Base-by-base conservation (phyloP, 176 grass and related monocot species). In the Carex kokanica region DNA sequence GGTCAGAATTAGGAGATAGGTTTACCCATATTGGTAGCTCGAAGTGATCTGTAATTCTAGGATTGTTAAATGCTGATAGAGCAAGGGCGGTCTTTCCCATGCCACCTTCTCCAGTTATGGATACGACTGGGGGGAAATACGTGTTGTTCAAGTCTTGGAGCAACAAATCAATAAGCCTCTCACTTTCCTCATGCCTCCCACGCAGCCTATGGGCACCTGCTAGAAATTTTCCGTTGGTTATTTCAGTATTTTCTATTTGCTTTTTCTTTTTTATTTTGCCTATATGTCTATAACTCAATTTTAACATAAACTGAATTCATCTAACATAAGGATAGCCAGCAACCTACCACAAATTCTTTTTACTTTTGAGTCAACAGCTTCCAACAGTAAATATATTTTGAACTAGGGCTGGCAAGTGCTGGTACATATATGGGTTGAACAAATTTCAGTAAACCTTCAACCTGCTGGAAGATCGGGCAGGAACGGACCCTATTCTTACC, bases 41-140 rank as follows among this genome's bases (percentile, higher is more conserved):
- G 14, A 78, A 84, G 20, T 15, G 12, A 8, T 58, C 20, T 8
- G 25, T 57, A 41, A 79, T 17, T 6, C 15, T 3, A 9, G 14
- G 27, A 59, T 79, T 8, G 17, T 58, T 61, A 31, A 84, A 88
- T 56, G 66, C 81, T 11, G 8, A 78, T 62, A 24, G 82, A 23
- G 81, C 81, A 18, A 88, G 81, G 11, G 73, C 66, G 3, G 86
- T 84, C 61, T 88, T 88, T 59, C 86, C 86, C 1, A 80, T 88
- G 38, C 86, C 81, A 12, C 81, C 86, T 38, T 77, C 61, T 31
- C 86, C 86, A 36, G 23, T 58, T 29, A 88, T 80, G 20, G 86
- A 68, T 80, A 86, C 4, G 3, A 86, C 85, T 29, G 47, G 17
- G 25, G 78, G 43, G 40, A 71, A 78, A 32, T 5, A 5, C 6